phyloP scores from a whole-genome alignment of 2,329 filamentous ascomycete species.

The Xylariaceae sp. region DNA sequence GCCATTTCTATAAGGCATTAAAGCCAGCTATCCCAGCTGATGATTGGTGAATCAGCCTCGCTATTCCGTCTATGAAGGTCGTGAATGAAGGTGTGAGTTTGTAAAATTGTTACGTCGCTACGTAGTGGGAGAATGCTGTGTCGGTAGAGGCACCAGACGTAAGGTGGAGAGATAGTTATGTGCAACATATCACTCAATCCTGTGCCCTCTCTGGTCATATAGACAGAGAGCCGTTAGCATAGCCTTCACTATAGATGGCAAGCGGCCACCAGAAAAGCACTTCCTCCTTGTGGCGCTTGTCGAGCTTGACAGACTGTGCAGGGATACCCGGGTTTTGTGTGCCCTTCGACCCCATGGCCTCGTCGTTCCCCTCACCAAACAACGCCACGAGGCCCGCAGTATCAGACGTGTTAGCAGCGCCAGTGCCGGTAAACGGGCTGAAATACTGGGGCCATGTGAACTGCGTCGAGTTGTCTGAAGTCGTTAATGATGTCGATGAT shows the following conservation, averaged over 20 bases:
- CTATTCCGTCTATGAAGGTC: no score
- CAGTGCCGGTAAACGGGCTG: slow-evolving; percentile 33
- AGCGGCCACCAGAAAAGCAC: slow-evolving; percentile 60
- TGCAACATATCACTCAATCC: no score
- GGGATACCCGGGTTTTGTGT: slow-evolving; percentile 38
- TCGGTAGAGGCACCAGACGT: no score
- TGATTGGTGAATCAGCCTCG: no score
- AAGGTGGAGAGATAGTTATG: no score
- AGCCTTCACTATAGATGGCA: slow-evolving; percentile 44
- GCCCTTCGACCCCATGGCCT: slow-evolving; percentile 36
- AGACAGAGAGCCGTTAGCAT: slow-evolving; percentile 28
- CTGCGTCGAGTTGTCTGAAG: slow-evolving; percentile 4
- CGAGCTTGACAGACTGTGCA: slow-evolving; percentile 41
- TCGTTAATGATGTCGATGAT: not conserved
- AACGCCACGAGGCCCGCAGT: slow-evolving; percentile 43
- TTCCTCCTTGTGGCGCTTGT: slow-evolving; percentile 42
- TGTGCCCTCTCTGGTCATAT: not conserved
- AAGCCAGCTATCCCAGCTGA: no score
- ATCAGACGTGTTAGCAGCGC: slow-evolving; percentile 3
- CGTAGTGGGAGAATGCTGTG: no score
- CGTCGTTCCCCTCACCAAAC: slow-evolving; percentile 59
- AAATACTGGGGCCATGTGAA: slow-evolving; percentile 42
- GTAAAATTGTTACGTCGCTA: no score
- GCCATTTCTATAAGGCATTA: no score
- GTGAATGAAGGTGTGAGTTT: no score